Evolutionary conservation across 2,329 filamentous ascomycete species (phyloP).

Genomic region (Furcasterigmium sp.): DNA sequence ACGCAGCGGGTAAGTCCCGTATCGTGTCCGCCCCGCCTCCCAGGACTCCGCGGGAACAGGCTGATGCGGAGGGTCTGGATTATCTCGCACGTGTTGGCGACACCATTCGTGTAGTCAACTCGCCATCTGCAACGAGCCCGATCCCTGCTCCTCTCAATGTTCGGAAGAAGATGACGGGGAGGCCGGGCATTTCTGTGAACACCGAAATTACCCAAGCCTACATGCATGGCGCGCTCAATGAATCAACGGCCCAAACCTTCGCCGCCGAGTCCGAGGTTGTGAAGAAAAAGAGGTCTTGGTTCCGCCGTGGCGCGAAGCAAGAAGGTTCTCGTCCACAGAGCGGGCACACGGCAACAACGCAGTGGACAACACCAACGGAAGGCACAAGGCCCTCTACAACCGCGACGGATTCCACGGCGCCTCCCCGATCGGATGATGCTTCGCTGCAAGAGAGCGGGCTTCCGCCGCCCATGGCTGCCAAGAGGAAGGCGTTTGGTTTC

Average conservation of each 20-base stretch:
- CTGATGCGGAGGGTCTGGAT: conserved; percentile 32
- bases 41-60: conserved; percentile 13
- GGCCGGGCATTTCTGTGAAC: neutral
- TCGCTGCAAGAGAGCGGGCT: neutral
- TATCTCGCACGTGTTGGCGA: conserved; percentile 41
- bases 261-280: conserved; percentile 5
- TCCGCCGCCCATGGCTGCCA: conserved; percentile 18
- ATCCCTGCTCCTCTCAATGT: conserved; percentile 35
- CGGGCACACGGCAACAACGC: neutral
- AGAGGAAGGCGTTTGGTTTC: conserved; percentile 48
- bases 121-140: conserved; percentile 31
- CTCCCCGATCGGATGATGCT: conserved; percentile 8
- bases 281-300: conserved; percentile 47
- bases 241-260: conserved; percentile 14
- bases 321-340: conserved; percentile 3
- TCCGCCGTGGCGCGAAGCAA: conserved; percentile 41
- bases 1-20: conserved; percentile 27
- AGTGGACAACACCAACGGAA: conserved; percentile 3
- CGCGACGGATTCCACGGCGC: conserved; percentile 9
- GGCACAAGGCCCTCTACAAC: conserved; percentile 10
- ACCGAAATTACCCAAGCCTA: conserved; percentile 19
- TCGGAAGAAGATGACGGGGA: conserved; percentile 27
- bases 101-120: conserved; percentile 51
- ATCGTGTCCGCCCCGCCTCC: conserved; percentile 40
- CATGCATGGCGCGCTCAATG: conserved; percentile 12